Percentiles rank a stretch among this genome's conserved stretches.
phyloP scores from a whole-genome alignment of 164 flowering plant genomes.

The Sedum album region DNA sequence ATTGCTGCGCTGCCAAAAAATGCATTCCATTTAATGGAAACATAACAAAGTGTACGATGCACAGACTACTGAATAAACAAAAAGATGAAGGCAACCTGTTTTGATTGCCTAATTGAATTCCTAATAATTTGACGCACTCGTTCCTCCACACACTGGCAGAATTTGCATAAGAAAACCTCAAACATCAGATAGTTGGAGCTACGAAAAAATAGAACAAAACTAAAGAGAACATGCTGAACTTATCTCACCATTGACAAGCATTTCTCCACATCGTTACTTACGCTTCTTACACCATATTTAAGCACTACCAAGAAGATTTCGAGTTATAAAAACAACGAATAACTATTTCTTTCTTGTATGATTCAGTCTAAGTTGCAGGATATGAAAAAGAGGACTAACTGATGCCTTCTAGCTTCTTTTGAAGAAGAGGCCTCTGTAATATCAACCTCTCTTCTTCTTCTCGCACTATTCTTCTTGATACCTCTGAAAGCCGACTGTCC shows the following conservation, averaged over 20 bases:
- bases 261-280: constrained; percentile 10
- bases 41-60: no score
- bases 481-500: constrained; percentile 80
- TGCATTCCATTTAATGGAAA: constrained; percentile 5
- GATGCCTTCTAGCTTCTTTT: constrained; percentile 63
- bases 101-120: constrained; percentile 69
- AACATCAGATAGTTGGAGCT: no score
- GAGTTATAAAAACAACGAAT: not conserved
- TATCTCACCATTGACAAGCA: constrained; percentile 14
- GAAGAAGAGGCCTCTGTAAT: constrained; percentile 71
- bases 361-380: not conserved
- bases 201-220: not conserved
- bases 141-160: constrained; percentile 82
- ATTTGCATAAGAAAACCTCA: not conserved
- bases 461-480: constrained; percentile 74
- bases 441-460: constrained; percentile 90
- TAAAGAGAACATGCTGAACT: not conserved
- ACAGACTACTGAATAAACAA: not conserved
- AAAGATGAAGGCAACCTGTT: constrained; percentile 55
- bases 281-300: constrained; percentile 10
- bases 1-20: constrained; percentile 53
- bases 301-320: constrained; percentile 1
- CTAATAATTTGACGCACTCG: constrained; percentile 71
- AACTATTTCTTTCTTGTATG: not conserved
- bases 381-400: constrained; percentile 29